phyloP scores from a whole-genome alignment of 164 flowering plant species.

The Nymphaea colorata region DNA sequence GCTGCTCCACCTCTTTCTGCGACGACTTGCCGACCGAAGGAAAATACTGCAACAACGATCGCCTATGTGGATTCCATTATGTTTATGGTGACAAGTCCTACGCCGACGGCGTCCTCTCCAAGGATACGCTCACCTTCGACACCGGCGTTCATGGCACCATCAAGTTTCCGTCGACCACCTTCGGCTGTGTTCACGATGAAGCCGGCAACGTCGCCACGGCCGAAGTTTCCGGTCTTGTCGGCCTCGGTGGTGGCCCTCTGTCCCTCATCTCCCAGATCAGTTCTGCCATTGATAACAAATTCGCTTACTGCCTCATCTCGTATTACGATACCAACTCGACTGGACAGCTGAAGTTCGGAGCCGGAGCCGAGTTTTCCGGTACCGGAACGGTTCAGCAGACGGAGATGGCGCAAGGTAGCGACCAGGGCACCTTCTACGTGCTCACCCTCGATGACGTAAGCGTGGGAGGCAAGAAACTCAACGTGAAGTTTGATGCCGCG shows the following conservation, averaged over 20 bases:
- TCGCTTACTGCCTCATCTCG: constrained; percentile 17
- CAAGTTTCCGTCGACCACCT: neutral
- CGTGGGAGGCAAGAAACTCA: neutral
- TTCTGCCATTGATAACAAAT: constrained; percentile 10
- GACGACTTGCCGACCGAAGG: no score
- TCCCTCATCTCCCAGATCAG: constrained; percentile 13
- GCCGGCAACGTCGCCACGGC: neutral
- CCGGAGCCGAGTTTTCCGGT: constrained; percentile 8
- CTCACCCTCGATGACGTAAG: neutral
- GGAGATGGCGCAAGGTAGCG: neutral
- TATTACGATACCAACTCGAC: neutral
- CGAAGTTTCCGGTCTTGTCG: constrained; percentile 13
- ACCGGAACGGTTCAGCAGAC: neutral
- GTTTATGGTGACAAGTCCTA: neutral
- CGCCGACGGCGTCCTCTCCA: neutral
- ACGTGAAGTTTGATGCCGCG: neutral
- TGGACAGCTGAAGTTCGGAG: constrained; percentile 27
- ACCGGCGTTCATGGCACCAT: no score
- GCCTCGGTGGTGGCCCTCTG: constrained; percentile 15
- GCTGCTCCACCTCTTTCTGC: no score
- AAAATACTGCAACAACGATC: no score
- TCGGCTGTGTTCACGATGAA: neutral
- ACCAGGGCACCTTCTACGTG: neutral
- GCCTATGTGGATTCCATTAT: no score
- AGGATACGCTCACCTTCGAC: neutral